phyloP scores from a whole-genome alignment of 2,329 filamentous ascomycete genomes.

The Emmonsia crescens region DNA sequence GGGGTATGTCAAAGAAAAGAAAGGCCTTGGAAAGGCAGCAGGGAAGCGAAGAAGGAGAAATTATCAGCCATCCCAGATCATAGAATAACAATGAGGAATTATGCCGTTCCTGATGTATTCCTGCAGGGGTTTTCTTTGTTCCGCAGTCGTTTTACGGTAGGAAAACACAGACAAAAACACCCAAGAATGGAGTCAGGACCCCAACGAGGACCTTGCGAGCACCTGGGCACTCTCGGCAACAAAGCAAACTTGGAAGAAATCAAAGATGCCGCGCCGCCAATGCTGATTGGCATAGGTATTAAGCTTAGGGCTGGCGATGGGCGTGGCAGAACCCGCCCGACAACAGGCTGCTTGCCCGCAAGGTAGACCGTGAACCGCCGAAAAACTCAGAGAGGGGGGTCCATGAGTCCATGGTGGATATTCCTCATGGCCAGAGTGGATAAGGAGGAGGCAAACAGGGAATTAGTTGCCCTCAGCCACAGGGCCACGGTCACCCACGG shows the following conservation, averaged over 20 bases:
- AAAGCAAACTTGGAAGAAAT: background rate
- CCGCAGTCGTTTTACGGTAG: too few species aligned
- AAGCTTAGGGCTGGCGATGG: background rate
- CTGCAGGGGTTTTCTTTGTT: background rate
- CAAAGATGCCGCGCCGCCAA: too few species aligned
- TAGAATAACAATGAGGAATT: background rate
- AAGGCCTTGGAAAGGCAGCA: background rate
- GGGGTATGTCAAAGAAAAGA: background rate
- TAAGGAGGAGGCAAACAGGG: too few species aligned
- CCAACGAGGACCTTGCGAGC: background rate
- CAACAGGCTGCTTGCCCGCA: background rate
- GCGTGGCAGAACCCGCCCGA: background rate
- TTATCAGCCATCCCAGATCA: background rate
- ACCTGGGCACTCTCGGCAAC: background rate
- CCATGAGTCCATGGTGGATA: too few species aligned
- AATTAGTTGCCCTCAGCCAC: too few species aligned
- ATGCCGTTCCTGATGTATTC: background rate
- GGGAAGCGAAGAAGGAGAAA: background rate
- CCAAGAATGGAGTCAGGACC: too few species aligned
- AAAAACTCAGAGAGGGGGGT: too few species aligned
- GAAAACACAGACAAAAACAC: too few species aligned
- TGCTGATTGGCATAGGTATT: background rate
- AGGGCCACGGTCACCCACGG: too few species aligned
- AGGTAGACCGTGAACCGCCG: too few species aligned
- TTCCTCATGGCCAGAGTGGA: too few species aligned